Evolutionary conservation across 495 filamentous ascomycete species (phyloP), one percentile per base, ranked within the genome.

Genomic region (Daldinia decipiens): DNA sequence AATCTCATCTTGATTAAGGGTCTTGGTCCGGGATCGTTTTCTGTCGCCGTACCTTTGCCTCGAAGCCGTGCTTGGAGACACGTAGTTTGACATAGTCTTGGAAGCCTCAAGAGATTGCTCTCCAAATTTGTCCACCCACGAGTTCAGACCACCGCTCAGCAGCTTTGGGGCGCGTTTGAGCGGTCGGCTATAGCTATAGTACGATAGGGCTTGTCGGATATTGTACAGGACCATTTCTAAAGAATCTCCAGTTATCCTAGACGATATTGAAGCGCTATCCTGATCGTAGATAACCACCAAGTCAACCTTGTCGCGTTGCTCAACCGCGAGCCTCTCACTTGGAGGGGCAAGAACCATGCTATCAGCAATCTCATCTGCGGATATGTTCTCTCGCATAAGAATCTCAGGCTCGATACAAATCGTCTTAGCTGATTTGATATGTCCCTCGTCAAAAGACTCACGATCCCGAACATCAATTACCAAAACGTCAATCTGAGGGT

Each of bases 351-450:
- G 81, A 11, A 97, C 86, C 64, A 98, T 86, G 31, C 90, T 89
- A 58, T 97, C 92, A 61, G 87, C 88, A 15, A 99, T 85, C 59
- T 98, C 87, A 55, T 93, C 91, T 9, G 92, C 95, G 0, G 94
- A 97, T 47, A 97, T 91, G 50, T 93, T 90, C 40, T 87, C 83
- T 57, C 90, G 86, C 63, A 92, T 77, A 13, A 85, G 79, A 19
- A 86, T 86, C 40, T 94, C 87, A n/a, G 95, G 93, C 73, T 99
- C 95, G 56, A 98, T 85, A 79, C 95, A 98, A 47, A 98, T 91
- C 34, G 94, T 90, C 8, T 87, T 91, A 57, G 87, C 87, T 8
- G 89, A 88, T 81, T 88, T 89, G 45, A 99, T 93, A 73, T 99
- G 96, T 1, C 95, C 95, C 39, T 86, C 82, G 70, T 98, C 93